Base-by-base conservation (phyloP, 768 basidiomycete species). In the Melanogaster broomeanus region DNA sequence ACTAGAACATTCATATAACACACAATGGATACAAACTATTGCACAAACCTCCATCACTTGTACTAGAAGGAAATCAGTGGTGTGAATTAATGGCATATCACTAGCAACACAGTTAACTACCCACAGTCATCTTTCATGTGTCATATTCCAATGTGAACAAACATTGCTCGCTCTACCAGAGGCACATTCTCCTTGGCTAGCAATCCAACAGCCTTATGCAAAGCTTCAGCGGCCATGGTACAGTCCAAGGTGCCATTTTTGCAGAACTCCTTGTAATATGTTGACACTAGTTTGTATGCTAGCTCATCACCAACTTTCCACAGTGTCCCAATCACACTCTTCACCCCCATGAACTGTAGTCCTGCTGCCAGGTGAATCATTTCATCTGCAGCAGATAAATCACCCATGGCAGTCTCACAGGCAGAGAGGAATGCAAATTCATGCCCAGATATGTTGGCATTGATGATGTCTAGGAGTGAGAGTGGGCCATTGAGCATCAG, bases 291-390 rank as follows among this genome's bases (percentile, higher is more conserved):
- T 12, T 42, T n/a, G 15, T 11, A 21, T 18, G 19, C 52, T 27
- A 49, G 11, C 11, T 15, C 40, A 28, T 53, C 52, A 19, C 42
- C 40, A 6, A 53, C 52, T 2, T 56, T 48, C 63, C 63, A 65
- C 48, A 63, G 45, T n/a, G 63, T 64, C 27, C 55, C 62, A 9
- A 64, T 28, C 9, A 63, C 63, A 34, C 63, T 59, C 18, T 42
- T 53, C 35, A 49, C 62, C 2, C 63, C 61, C 1, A 54, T 51
- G 15, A 58, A 49, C 10, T 63, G 52, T 53, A 65, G 39, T 11
- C 58, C 58, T 11, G 63, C 55, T 13, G 63, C 61, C 4, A 65
- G 56, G 35, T 65, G 63, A 13, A 63, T 45, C 10, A 49, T 50
- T 35, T 65, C 63, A 27, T 60, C 63, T 2, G 63, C 51, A 3